Percentiles rank a stretch among this genome's conserved stretches.
Evolutionary conservation across 345 rosid species (phyloP).

Genomic region (Camelina laxa): DNA sequence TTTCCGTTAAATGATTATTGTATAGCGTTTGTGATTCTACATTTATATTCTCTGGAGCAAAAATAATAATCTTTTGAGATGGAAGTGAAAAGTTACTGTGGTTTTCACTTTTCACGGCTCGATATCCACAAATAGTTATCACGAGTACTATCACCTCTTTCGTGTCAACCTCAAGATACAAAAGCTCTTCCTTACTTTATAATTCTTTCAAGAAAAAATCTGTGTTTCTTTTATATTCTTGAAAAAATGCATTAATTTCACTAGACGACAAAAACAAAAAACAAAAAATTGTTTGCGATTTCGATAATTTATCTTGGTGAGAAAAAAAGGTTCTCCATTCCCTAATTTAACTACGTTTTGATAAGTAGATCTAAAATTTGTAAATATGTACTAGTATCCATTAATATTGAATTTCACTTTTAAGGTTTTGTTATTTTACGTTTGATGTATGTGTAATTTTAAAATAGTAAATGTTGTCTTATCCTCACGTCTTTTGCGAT

Average conservation of each 20-base stretch:
- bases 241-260: constrained; percentile 1
- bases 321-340: not conserved
- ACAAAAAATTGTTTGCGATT: not conserved
- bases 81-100: constrained; percentile 34
- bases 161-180: constrained; percentile 16
- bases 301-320: not conserved
- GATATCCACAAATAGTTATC: constrained; percentile 25
- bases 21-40: not conserved
- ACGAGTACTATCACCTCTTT: constrained; percentile 35
- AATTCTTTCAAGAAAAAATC: not conserved
- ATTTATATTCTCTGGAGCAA: not conserved
- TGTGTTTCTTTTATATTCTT: not conserved
- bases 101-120: constrained; percentile 30
- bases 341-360: not conserved
- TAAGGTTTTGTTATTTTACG: not conserved
- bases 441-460: not conserved
- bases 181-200: not conserved
- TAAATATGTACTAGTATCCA: not conserved
- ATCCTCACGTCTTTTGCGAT: constrained; percentile 32
- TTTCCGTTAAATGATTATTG: not conserved
- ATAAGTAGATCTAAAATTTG: not conserved
- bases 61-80: constrained; percentile 12
- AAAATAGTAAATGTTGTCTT: constrained; percentile 19
- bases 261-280: not conserved
- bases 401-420: not conserved